Conservation (phyloP, 148 eudicot species). For the Amaranthus palmeri region DNA sequence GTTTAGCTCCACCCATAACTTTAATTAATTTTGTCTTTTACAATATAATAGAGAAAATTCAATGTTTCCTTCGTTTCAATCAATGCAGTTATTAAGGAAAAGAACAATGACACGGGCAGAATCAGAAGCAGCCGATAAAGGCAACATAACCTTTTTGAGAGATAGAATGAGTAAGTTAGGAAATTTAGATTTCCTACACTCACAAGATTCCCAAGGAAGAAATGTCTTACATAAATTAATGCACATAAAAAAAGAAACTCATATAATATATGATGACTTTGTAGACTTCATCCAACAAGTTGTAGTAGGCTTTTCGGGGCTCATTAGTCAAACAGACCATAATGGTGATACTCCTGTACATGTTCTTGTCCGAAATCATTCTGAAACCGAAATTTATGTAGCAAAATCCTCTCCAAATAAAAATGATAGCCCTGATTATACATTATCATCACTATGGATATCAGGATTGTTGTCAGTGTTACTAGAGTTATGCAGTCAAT, state of each 20-base stretch:
- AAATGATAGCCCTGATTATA: not conserved
- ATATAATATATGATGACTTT: not conserved
- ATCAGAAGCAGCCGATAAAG: not conserved
- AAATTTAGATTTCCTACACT: constrained; percentile 3
- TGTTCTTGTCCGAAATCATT: not conserved
- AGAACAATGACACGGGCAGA: constrained; percentile 9
- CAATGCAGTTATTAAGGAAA: not conserved
- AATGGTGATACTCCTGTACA: constrained; percentile 9
- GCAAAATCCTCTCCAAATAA: not conserved
- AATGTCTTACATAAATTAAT: not conserved
- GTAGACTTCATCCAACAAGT: constrained; percentile 4
- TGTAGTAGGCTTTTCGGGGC: not conserved
- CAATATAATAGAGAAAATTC: too few relatives aligned
- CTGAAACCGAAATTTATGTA: not conserved
- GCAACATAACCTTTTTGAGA: not conserved
- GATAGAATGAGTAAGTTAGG: constrained; percentile 10
- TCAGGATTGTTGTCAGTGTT: not conserved
- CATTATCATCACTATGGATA: not conserved
- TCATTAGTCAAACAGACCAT: not conserved
- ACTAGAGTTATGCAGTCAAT: not conserved
- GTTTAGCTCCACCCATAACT: too few relatives aligned
- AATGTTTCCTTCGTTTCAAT: too few relatives aligned
- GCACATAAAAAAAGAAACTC: not conserved
- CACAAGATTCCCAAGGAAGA: constrained; percentile 1
- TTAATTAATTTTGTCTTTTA: too few relatives aligned